Conservation (phyloP, 2,329 filamentous ascomycete species). For the Ascochyta pisi region DNA sequence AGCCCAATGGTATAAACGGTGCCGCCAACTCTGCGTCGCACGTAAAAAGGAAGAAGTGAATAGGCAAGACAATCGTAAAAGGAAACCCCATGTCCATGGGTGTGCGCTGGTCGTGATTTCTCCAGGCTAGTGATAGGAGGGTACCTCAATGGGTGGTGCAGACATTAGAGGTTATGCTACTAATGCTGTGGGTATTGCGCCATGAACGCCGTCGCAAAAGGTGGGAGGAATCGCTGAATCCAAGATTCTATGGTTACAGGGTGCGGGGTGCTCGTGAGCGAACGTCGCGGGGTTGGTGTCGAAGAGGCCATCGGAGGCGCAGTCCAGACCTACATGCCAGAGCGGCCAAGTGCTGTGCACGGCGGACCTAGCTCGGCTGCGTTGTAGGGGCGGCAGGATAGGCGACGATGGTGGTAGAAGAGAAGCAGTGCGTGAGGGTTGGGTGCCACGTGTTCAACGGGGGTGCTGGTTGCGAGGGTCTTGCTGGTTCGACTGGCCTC, state of each 20-base stretch:
- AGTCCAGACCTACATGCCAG: constrained; percentile 24
- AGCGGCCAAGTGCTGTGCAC: constrained; percentile 22
- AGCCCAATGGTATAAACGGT: constrained; percentile 45
- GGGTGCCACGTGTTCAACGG: constrained; percentile 33
- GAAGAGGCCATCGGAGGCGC: constrained; percentile 20
- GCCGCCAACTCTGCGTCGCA: constrained; percentile 30
- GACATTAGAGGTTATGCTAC: constrained; percentile 45
- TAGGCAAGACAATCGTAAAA: constrained; percentile 25
- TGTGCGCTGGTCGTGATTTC: constrained; percentile 21
- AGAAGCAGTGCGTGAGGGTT: constrained; percentile 2
- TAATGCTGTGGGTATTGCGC: constrained; percentile 36
- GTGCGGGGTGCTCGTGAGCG: constrained; percentile 28
- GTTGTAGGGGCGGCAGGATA: constrained; percentile 18
- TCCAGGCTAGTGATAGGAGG: constrained; percentile 38
- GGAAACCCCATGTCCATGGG: constrained; percentile 10
- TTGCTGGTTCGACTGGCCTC: constrained; percentile 45
- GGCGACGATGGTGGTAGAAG: constrained; percentile 13
- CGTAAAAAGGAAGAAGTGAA: constrained; percentile 27
- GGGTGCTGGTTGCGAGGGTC: constrained; percentile 49
- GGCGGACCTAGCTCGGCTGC: constrained; percentile 18
- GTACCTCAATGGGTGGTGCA: constrained; percentile 34
- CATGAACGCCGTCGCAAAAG: constrained; percentile 44
- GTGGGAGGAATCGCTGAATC: constrained; percentile 32
- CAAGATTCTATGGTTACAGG: constrained; percentile 44
- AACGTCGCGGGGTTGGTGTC: constrained; percentile 26